Evolutionary conservation across 805 yeast species (phyloP).

Genomic region (Candida schatavii): DNA sequence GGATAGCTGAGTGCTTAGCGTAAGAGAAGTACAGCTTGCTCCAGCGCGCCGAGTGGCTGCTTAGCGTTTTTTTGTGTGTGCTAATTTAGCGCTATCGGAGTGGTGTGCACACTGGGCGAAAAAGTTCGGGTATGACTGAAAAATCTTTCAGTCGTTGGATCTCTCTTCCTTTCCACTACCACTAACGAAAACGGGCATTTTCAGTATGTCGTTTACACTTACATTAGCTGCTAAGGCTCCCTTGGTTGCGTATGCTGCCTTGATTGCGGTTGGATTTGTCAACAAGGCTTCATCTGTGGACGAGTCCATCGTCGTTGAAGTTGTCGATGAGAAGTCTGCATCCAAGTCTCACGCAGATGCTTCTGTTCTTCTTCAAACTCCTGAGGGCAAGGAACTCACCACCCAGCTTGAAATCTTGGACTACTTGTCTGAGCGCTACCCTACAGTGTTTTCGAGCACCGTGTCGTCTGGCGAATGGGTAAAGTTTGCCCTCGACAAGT

Average conservation of each 20-base stretch:
- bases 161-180: background rate
- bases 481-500: conserved; percentile 57
- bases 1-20: too few relatives aligned
- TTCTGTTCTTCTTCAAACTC: conserved; percentile 41
- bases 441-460: conserved; percentile 38
- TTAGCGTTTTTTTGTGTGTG: too few relatives aligned
- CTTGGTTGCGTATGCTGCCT: conserved; percentile 70
- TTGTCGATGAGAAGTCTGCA: conserved; percentile 63
- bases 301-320: conserved; percentile 55
- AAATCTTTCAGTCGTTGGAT: background rate
- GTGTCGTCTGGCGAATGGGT: conserved; percentile 38
- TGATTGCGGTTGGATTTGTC: conserved; percentile 75
- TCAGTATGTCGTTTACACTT: conserved; percentile 51
- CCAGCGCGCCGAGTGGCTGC: too few relatives aligned
- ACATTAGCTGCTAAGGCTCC: conserved; percentile 86
- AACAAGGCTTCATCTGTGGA: conserved; percentile 45
- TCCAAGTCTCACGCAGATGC: conserved; percentile 43
- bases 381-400: conserved; percentile 41
- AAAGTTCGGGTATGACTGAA: too few relatives aligned
- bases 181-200: background rate
- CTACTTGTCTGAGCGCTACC: conserved; percentile 51
- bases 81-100: too few relatives aligned
- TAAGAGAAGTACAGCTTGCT: too few relatives aligned
- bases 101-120: too few relatives aligned
- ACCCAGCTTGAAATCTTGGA: conserved; percentile 46